Evolutionary conservation across 1,284 basidiomycete species (phyloP), one percentile per base, ranked within the genome.

Genomic region (Malassezia arunalokei): DNA sequence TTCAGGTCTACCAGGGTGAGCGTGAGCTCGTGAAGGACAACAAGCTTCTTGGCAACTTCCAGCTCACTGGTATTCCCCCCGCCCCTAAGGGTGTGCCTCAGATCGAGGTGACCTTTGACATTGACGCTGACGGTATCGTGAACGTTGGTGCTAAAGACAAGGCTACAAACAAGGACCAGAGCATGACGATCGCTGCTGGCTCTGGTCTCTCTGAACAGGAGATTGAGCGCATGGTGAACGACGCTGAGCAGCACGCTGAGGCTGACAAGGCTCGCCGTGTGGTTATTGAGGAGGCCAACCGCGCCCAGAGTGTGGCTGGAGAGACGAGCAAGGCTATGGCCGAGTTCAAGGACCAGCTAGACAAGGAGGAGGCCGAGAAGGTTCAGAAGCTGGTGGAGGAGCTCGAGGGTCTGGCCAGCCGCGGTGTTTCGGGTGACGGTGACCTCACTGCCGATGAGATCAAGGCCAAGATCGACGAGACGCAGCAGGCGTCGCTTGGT

Each of bases 1-100:
- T 76, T 70, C 73, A 94, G 82, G 87, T 95, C 67, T 95, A 83
- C 80, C 89, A 96, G 78, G 92, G 92, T 73, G 94, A 96, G 79
- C 89, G 92, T 79, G 90, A 95, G 76, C 83, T 96, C 63, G 87
- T 90, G 51, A 80, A 86, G 49, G 91, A 98, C 79, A 96, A 98
- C 84, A 96, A 96, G 79, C 77, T 96, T n/a, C 84, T 98, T 62
- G 94, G 92, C 62, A 94, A 95, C 80, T 98, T 98, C 83, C 91
- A 95, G 79, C 85, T 98, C 58, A 86, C 89, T 57, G 91, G 92
- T 52, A 90, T 98, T 60, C 92, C 92, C 40, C 92, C 92, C 38
- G 92, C 91, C 12, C 88, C 91, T 62, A 94, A 95, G 79, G 92
- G 92, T 76, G 85, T 96, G 57, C 92, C 92, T 64, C 92, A 98